These are phyloP conservation scores for Microcos paniculata DNA, from an alignment of 345 rosid species.

Conservation along the genomic window DNA sequence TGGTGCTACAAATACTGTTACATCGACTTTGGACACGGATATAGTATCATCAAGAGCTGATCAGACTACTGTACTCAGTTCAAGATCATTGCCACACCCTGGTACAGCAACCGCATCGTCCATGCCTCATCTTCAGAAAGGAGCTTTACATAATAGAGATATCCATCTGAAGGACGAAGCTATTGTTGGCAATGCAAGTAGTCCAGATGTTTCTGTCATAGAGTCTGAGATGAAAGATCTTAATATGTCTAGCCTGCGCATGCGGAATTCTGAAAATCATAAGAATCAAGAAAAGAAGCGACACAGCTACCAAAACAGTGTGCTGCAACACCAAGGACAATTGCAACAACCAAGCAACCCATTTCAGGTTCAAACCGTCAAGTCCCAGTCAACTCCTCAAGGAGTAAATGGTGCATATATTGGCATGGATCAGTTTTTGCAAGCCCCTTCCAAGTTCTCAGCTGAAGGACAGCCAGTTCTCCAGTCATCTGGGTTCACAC, in stretches of 20 bases:
- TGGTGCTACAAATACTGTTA: conserved; percentile 28
- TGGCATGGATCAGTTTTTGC: conserved; percentile 38
- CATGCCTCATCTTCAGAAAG: conserved; percentile 11
- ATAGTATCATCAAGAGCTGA: conserved; percentile 15
- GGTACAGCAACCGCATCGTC: conserved; percentile 16
- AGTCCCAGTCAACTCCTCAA: conserved; percentile 25
- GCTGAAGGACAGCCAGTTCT: conserved; percentile 42
- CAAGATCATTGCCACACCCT: conserved; percentile 17
- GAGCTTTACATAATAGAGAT: conserved; percentile 12
- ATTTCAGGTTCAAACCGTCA: conserved; percentile 37
- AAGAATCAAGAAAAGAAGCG: conserved; percentile 33
- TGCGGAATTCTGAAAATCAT: conserved; percentile 22
- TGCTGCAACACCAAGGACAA: conserved; percentile 26
- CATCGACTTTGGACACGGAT: conserved; percentile 22
- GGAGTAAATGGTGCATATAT: conserved; percentile 24
- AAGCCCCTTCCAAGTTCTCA: conserved; percentile 35
- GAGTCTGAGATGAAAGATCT: conserved; percentile 36
- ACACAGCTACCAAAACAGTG: conserved; percentile 23
- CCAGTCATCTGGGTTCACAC: conserved; percentile 57
- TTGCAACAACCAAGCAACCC: conserved; percentile 31
- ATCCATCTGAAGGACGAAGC: conserved; percentile 5
- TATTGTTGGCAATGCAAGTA: conserved; percentile 22
- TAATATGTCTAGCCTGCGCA: conserved; percentile 33
- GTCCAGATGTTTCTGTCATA: conserved; percentile 23
- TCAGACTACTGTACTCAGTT: conserved; percentile 10